Evolutionary conservation across 2,329 filamentous ascomycete species (phyloP).

Genomic region (Alternaria triticimaculans): DNA sequence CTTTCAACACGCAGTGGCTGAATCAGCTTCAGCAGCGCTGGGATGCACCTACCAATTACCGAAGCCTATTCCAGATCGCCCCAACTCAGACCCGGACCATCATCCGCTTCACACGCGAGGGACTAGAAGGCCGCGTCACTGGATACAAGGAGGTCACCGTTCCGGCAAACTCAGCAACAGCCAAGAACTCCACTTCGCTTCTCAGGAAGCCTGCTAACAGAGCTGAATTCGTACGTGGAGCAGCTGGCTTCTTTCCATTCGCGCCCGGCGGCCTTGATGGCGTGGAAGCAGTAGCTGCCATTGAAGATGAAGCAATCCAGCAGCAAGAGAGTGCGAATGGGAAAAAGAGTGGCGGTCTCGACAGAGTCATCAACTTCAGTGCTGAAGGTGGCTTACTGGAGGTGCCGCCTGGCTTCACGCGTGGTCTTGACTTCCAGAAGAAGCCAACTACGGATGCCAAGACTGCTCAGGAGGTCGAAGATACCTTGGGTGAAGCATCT

Average conservation of each 20-base stretch:
- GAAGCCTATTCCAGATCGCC: conserved; percentile 84
- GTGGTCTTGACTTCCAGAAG: conserved; percentile 76
- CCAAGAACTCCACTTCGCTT: conserved; percentile 93
- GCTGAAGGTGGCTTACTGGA: conserved; percentile 79
- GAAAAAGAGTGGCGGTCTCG: conserved; percentile 62
- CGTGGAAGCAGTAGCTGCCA: conserved; percentile 82
- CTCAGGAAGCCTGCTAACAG: conserved; percentile 83
- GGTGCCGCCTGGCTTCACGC: conserved; percentile 78
- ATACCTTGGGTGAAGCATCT: conserved; percentile 63
- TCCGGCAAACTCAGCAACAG: conserved; percentile 84
- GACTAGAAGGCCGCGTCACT: conserved; percentile 88
- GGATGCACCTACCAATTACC: conserved; percentile 81
- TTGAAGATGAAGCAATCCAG: conserved; percentile 76
- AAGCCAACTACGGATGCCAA: conserved; percentile 64
- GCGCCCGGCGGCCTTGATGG: conserved; percentile 87
- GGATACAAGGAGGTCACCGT: conserved; percentile 95
- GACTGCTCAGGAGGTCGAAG: conserved; percentile 73
- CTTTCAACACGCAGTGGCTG: conserved; percentile 85
- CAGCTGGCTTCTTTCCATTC: conserved; percentile 93
- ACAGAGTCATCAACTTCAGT: conserved; percentile 84
- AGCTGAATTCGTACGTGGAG: conserved; percentile 90
- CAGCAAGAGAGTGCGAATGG: conserved; percentile 54
- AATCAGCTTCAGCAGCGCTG: conserved; percentile 88
- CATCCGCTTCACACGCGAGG: conserved; percentile 88
- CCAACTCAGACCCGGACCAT: conserved; percentile 95